Evolutionary conservation across 169 alveolate species (phyloP).

Genomic region (Fabrea salina): DNA sequence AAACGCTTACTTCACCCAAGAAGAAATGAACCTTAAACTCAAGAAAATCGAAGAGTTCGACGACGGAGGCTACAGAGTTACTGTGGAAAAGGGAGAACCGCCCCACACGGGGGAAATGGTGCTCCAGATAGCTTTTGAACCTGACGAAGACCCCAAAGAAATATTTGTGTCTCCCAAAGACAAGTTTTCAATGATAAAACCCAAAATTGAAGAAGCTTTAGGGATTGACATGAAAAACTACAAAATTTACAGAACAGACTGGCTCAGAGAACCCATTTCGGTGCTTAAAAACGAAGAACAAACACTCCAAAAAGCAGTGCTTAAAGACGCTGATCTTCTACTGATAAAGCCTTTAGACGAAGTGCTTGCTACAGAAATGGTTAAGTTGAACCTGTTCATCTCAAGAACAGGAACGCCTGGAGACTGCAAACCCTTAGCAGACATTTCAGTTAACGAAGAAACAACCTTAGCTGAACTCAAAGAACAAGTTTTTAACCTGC

Average conservation of each 20-base stretch:
- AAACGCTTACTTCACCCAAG: background rate
- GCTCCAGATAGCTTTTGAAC: background rate
- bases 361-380: conserved; percentile 41
- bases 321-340: conserved; percentile 47
- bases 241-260: conserved; percentile 43
- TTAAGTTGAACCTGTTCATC: conserved; percentile 30
- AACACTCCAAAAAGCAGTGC: conserved; percentile 29
- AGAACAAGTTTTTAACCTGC: background rate
- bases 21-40: background rate
- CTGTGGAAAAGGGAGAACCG: conserved; percentile 28
- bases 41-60: conserved; percentile 1
- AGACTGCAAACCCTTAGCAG: background rate
- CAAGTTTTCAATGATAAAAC: background rate
- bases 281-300: conserved; percentile 47
- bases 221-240: conserved; percentile 33
- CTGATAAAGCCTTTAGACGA: conserved; percentile 37
- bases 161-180: background rate
- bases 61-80: conserved; percentile 15
- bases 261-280: conserved; percentile 45
- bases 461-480: background rate
- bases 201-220: conserved; percentile 22
- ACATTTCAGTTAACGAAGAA: background rate
- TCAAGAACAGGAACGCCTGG: background rate
- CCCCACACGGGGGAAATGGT: conserved; percentile 16
- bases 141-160: background rate